Percentiles rank a stretch among this genome's conserved stretches.
These are phyloP conservation scores for Macadamia tetraphylla DNA, from an alignment of 164 flowering plant species.

Conservation along the genomic window DNA sequence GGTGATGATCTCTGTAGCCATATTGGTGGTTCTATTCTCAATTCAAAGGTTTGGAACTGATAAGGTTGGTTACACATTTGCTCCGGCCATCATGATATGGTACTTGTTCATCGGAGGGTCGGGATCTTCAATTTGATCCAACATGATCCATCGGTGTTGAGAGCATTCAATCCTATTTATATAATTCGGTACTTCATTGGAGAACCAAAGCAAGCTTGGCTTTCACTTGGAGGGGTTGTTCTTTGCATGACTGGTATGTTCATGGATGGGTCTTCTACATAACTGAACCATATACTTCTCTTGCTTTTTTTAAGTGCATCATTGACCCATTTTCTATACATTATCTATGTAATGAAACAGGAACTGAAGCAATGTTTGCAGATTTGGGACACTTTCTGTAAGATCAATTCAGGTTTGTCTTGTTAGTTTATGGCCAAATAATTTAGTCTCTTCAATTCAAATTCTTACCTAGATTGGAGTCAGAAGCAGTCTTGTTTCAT, in stretches of 20 bases:
- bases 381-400: conserved; percentile 25
- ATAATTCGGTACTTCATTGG: conserved; percentile 19
- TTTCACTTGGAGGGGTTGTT: conserved; percentile 28
- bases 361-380: conserved; percentile 26
- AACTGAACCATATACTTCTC: too few species aligned
- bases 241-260: conserved; percentile 26
- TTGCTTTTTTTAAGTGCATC: too few species aligned
- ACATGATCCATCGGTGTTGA: conserved; percentile 19
- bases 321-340: too few species aligned
- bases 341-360: conserved; percentile 7
- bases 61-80: conserved; percentile 30
- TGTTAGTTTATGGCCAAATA: not conserved
- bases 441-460: not conserved
- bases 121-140: conserved; percentile 17
- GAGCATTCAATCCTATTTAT: conserved; percentile 22
- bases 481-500: not conserved
- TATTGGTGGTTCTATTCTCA: conserved; percentile 21
- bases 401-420: conserved; percentile 19
- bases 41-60: conserved; percentile 32
- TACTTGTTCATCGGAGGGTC: conserved; percentile 16
- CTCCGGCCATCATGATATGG: conserved; percentile 24
- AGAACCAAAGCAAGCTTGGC: conserved; percentile 25
- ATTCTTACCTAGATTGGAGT: not conserved
- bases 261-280: too few species aligned
- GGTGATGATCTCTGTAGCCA: conserved; percentile 26